Conservation (phyloP, 2,329 filamentous ascomycete species). For the Cryoendolithus antarcticus region DNA sequence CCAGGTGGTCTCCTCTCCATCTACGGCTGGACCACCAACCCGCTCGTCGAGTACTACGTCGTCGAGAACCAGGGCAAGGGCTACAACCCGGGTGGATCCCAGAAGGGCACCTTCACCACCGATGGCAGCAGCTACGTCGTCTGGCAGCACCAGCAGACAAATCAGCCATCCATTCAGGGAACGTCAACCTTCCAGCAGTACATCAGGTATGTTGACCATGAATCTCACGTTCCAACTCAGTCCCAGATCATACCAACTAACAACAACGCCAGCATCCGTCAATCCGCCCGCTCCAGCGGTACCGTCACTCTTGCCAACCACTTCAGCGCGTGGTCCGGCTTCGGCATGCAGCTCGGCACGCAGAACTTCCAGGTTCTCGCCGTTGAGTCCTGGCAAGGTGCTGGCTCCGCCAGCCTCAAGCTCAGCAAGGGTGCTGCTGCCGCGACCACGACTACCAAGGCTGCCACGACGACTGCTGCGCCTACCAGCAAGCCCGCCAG, state of each 20-base stretch:
- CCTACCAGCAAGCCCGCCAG: no score
- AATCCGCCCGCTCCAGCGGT: constrained; percentile 18
- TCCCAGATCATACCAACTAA: constrained; percentile 6
- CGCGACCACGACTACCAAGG: no score
- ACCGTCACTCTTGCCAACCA: constrained; percentile 17
- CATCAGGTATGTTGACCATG: not conserved
- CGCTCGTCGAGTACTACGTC: constrained; percentile 47
- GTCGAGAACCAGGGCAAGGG: constrained; percentile 38
- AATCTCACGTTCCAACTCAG: constrained; percentile 22
- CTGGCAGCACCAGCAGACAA: constrained; percentile 34
- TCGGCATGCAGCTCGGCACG: constrained; percentile 16
- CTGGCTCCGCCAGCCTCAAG: constrained; percentile 24
- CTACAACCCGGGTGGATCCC: constrained; percentile 33
- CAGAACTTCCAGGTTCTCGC: constrained; percentile 30
- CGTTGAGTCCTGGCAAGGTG: constrained; percentile 31
- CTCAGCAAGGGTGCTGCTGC: no score
- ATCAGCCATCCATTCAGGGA: constrained; percentile 37
- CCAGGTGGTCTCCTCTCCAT: constrained; percentile 40
- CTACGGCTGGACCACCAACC: constrained; percentile 46
- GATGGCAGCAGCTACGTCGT: constrained; percentile 44
- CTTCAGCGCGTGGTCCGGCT: constrained; percentile 13
- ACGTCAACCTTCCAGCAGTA: constrained; percentile 39
- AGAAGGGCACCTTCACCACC: constrained; percentile 38
- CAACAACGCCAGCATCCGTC: constrained; percentile 18
- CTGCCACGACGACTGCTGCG: no score